Evolutionary conservation across 257 asterid species (phyloP).

Genomic region (Fraxinus anomala): DNA sequence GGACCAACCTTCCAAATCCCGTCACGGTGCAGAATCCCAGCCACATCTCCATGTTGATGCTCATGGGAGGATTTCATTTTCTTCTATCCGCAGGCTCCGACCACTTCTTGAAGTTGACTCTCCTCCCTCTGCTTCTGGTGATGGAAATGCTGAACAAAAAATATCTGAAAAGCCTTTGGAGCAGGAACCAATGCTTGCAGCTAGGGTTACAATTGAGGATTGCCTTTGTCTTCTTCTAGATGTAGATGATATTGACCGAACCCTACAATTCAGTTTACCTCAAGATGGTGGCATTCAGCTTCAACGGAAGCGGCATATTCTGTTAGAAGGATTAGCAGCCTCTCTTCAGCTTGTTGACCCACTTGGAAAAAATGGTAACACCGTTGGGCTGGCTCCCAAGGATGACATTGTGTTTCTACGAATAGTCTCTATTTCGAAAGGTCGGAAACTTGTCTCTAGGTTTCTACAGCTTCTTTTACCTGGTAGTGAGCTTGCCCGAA

Average conservation of each 20-base stretch:
- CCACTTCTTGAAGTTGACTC: conserved; percentile 41
- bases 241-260: conserved; percentile 40
- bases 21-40: conserved; percentile 28
- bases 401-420: conserved; percentile 53
- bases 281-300: conserved; percentile 46
- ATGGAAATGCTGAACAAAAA: conserved; percentile 26
- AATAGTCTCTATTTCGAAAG: conserved; percentile 49
- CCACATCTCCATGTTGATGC: conserved; percentile 43
- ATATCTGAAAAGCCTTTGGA: conserved; percentile 33
- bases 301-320: conserved; percentile 43
- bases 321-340: conserved; percentile 55
- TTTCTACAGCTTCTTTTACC: conserved; percentile 49
- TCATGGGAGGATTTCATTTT: conserved; percentile 36
- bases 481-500: conserved; percentile 44
- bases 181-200: conserved; percentile 42
- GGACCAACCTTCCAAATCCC: conserved; percentile 31
- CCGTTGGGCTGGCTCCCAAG: conserved; percentile 39
- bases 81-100: conserved; percentile 39
- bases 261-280: conserved; percentile 31
- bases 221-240: conserved; percentile 37
- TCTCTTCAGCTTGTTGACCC: conserved; percentile 57
- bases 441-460: conserved; percentile 47
- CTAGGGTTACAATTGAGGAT: conserved; percentile 38
- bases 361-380: conserved; percentile 43
- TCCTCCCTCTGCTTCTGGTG: conserved; percentile 25